These are phyloP conservation scores for Boletus semigastroideus DNA, from an alignment of 1,284 basidiomycete species.

Conservation along the genomic window DNA sequence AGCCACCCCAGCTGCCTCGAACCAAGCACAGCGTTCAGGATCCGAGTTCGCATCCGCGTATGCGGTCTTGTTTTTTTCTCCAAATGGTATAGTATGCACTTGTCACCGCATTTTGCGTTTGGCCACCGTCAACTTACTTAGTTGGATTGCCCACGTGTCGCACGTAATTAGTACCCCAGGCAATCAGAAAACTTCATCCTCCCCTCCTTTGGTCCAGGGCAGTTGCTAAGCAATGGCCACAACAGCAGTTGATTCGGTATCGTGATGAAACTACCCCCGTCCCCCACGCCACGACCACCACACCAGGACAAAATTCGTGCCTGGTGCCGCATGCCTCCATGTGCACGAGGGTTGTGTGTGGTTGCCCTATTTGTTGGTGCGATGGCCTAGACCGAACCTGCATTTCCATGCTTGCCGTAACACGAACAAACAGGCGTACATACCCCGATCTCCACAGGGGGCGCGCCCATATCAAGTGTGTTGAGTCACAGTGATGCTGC, in stretches of 20 bases:
- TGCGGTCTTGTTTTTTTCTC: conserved; percentile 56
- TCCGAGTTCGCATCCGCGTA: conserved; percentile 41
- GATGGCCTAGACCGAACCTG: not conserved
- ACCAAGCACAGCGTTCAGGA: conserved; percentile 5
- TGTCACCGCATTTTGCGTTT: not conserved
- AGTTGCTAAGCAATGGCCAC: no score
- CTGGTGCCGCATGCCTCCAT: conserved; percentile 32
- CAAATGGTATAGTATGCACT: conserved; percentile 39
- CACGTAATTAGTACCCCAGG: not conserved
- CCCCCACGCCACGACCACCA: no score
- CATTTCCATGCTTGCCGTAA: not conserved
- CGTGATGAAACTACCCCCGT: no score
- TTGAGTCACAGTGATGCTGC: not conserved
- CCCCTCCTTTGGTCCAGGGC: no score
- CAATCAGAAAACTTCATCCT: conserved; percentile 1
- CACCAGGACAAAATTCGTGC: conserved; percentile 17
- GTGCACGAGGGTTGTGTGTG: conserved; percentile 4
- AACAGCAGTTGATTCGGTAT: no score
- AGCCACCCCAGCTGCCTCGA: not conserved
- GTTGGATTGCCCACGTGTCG: not conserved
- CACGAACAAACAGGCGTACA: not conserved
- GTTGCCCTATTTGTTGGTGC: conserved; percentile 4
- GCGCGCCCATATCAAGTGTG: conserved; percentile 7
- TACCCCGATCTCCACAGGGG: not conserved
- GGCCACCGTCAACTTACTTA: not conserved